Percentiles rank a stretch among this genome's conserved stretches.
Evolutionary conservation across 345 rosid genomes (phyloP).

Genomic region (Salix brachista): DNA sequence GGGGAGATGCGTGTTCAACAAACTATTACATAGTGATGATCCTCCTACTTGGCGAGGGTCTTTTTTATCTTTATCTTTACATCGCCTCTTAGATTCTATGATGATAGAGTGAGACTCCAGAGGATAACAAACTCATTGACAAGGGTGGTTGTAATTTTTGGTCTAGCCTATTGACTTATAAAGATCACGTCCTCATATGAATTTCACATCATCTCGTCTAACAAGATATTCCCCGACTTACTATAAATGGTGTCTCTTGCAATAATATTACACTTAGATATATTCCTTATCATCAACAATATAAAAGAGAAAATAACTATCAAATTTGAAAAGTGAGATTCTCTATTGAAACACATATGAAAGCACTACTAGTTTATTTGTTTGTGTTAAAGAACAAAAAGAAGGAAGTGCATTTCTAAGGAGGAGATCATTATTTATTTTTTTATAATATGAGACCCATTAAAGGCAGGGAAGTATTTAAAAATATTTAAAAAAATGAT

Average conservation of each 20-base stretch:
- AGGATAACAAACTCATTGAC: too few relatives aligned
- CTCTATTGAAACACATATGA: neutral
- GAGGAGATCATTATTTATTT: slow-evolving; percentile 27
- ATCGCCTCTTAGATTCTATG: too few relatives aligned
- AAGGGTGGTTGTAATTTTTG: too few relatives aligned
- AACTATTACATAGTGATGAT: too few relatives aligned
- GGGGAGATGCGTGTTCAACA: too few relatives aligned
- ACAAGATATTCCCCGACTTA: neutral
- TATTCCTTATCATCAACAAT: neutral
- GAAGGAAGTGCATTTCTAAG: slow-evolving; percentile 40
- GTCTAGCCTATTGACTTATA: too few relatives aligned
- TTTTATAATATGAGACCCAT: neutral
- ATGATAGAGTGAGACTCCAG: too few relatives aligned
- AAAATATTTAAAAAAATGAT: too few relatives aligned
- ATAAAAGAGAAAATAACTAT: neutral
- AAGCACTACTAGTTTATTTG: slow-evolving; percentile 21
- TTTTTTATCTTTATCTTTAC: too few relatives aligned
- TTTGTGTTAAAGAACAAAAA: slow-evolving; percentile 7
- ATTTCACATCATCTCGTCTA: neutral
- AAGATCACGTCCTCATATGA: neutral
- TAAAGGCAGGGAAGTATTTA: neutral
- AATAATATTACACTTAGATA: neutral
- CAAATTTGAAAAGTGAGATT: neutral
- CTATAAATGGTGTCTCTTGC: neutral
- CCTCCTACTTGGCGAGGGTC: too few relatives aligned